These are phyloP conservation scores for Suhomyces choctaworum DNA, from an alignment of 1,139 yeast genomes.

Conservation along the genomic window DNA sequence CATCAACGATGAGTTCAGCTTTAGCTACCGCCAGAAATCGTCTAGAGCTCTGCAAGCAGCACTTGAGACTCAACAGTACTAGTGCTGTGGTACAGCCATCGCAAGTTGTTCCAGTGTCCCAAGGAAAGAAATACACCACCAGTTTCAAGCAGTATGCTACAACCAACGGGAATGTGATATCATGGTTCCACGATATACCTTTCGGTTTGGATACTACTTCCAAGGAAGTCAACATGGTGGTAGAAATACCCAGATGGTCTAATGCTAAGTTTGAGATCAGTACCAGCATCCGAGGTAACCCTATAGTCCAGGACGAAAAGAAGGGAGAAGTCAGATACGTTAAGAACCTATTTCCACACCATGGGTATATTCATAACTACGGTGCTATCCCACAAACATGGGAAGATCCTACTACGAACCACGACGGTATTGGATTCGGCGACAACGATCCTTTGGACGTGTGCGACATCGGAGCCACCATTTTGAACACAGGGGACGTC, in stretches of 20 bases:
- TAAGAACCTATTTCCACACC: conserved; percentile 84
- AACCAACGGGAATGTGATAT: conserved; percentile 60
- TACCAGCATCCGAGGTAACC: conserved; percentile 66
- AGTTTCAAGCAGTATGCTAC: conserved; percentile 37
- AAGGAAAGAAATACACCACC: conserved; percentile 38
- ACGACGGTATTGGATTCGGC: conserved; percentile 83
- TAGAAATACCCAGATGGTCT: conserved; percentile 90
- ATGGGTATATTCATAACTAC: conserved; percentile 88
- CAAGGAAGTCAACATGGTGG: conserved; percentile 78
- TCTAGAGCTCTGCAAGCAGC: conserved; percentile 24
- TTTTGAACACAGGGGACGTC: conserved; percentile 72
- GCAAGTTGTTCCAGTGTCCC: conserved; percentile 19
- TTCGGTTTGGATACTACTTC: conserved; percentile 62
- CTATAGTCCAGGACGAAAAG: conserved; percentile 83
- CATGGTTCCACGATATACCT: conserved; percentile 79
- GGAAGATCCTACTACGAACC: conserved; percentile 77
- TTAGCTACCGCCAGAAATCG: conserved; percentile 20
- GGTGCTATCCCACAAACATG: conserved; percentile 96
- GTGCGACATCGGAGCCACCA: conserved; percentile 79
- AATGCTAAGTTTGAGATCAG: conserved; percentile 86
- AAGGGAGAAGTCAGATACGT: conserved; percentile 83
- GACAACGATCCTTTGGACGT: conserved; percentile 92
- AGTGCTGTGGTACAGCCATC: conserved; percentile 10
- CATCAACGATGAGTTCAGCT: background rate
- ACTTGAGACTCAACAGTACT: conserved; percentile 17